Evolutionary conservation across 2,329 filamentous ascomycete species (phyloP), one percentile per base, ranked within the genome.

Genomic region (Epichloe aotearoae): DNA sequence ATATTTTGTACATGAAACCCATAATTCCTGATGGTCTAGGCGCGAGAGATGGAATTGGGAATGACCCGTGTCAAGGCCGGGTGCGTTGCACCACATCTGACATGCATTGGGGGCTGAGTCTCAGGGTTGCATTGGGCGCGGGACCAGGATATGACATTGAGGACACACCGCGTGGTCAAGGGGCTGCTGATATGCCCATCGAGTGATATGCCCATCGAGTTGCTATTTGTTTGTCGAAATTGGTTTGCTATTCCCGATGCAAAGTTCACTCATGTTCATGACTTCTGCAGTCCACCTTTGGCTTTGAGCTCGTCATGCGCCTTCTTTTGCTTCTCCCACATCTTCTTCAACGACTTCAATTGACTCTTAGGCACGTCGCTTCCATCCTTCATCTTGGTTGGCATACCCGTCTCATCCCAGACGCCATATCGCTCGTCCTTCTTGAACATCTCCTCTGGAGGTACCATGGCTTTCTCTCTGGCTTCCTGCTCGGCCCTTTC

Each of bases 321-420:
- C 75, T 91, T 94, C 75, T 89, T 93, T 72, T 96, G 91, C 64
- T 76, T 82, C 59, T 94, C 86, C 87, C 87, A 95, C 51, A 88
- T 83, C 73, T 96, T 96, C 69, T 75, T 83, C 58, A 95, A 66
- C 72, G 88, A 90, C 76, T 96, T 96, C 47, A 70, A 62, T 62
- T 82, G 79, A 53, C 77, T 85, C 73, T 95, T 95, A 4, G 86
- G 78, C 38, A 96, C 74, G 58, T 94, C 88, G 54, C 80, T 82
- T 0, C 88, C 89, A 34, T 86, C 82, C 54, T 80, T 82, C 64
- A 89, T 80, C 68, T 82, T 86, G 0, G 78, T 85, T 2, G 91
- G 90, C 55, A 95, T 55, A 0, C 90, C 90, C 52, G 91, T 83
- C 5, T 76, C 82, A 62, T 95, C 88, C 87, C 88, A 95, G 17